Conservation (phyloP, 768 basidiomycete species). For the Lactarius hengduanensis region DNA sequence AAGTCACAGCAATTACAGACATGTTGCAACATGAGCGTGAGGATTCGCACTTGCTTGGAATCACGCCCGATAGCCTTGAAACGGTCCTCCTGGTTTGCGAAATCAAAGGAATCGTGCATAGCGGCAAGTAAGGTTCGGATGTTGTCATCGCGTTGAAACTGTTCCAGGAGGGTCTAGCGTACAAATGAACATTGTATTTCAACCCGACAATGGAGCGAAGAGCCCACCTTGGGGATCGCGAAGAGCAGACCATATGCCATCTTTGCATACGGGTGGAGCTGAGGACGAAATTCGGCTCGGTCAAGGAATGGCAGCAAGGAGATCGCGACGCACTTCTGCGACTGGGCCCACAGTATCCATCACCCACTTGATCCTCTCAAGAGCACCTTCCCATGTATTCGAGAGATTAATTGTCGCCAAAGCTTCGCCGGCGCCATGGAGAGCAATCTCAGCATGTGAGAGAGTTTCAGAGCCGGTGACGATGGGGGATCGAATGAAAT, state of each 20-base stretch:
- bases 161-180: background rate
- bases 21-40: background rate
- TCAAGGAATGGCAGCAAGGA: background rate
- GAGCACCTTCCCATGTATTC: background rate
- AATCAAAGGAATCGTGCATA: background rate
- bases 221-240: background rate
- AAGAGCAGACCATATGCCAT: background rate
- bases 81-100: background rate
- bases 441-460: background rate
- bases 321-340: background rate
- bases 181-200: background rate
- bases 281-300: background rate
- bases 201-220: too few relatives aligned
- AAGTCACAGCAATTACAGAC: slow-evolving; percentile 1
- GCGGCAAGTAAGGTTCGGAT: background rate
- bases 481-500: background rate
- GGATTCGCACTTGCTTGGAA: background rate
- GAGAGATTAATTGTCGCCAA: background rate
- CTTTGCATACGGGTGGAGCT: background rate
- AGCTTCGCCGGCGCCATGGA: background rate
- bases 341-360: background rate
- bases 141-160: background rate
- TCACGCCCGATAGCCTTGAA: background rate
- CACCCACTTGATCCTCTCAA: background rate
- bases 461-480: background rate